phyloP scores from a whole-genome alignment of 306 rosid species.

The Inga leiocalycina region DNA sequence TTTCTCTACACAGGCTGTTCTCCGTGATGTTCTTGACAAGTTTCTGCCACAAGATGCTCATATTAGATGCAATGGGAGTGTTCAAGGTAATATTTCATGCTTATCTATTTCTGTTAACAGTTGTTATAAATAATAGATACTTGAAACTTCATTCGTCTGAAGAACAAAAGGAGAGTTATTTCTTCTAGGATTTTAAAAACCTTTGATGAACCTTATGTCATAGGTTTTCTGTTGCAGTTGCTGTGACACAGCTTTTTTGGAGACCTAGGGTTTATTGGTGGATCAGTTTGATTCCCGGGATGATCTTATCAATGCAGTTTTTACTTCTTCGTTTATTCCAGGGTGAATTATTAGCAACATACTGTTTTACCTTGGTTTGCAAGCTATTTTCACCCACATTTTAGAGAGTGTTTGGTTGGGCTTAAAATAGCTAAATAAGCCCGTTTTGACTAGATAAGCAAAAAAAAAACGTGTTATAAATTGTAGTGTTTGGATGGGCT shows the following conservation, averaged over 20 bases:
- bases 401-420: too few relatives aligned
- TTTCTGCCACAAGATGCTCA: constrained; percentile 91
- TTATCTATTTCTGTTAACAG: constrained; percentile 9
- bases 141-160: neutral
- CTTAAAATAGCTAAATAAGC: too few relatives aligned
- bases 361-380: constrained; percentile 27
- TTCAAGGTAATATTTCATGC: constrained; percentile 68
- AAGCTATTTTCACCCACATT: constrained; percentile 17
- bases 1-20: constrained; percentile 73
- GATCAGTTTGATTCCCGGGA: constrained; percentile 94
- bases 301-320: constrained; percentile 95
- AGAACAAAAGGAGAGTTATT: constrained; percentile 18
- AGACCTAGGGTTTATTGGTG: constrained; percentile 94
- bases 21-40: constrained; percentile 70
- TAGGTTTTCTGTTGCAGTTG: constrained; percentile 60
- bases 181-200: constrained; percentile 9
- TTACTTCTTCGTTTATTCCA: constrained; percentile 96
- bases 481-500: too few relatives aligned
- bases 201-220: constrained; percentile 18
- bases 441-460: too few relatives aligned
- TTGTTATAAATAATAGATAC: neutral
- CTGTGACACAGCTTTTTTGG: constrained; percentile 93
- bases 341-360: constrained; percentile 63
- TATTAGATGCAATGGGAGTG: constrained; percentile 82
- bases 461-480: too few relatives aligned